Percentiles rank a stretch among this genome's conserved stretches.
These are phyloP conservation scores for Verbascum thapsus DNA, from an alignment of 257 asterid genomes.

Conservation along the genomic window DNA sequence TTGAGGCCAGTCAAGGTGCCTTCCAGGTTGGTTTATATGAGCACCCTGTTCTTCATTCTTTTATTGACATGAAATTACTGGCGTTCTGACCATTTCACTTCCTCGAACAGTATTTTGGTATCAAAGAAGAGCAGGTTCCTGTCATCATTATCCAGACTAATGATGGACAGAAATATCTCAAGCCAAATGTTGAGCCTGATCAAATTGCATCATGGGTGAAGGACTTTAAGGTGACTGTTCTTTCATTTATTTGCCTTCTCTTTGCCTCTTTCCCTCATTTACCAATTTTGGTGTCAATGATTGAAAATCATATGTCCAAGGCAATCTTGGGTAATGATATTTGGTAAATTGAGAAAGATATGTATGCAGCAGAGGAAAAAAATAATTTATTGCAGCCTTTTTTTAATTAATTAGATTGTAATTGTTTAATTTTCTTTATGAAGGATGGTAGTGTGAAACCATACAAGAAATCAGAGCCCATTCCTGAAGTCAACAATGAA, in stretches of 20 bases:
- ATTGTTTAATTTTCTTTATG: conserved; percentile 26
- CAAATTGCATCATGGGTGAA: conserved; percentile 77
- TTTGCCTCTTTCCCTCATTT: conserved; percentile 12
- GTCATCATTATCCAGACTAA: conserved; percentile 70
- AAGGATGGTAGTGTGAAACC: conserved; percentile 64
- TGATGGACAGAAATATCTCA: conserved; percentile 72
- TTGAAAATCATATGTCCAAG: conserved; percentile 12
- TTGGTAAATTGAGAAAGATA: not conserved
- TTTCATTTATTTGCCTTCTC: conserved; percentile 21
- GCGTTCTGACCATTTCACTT: conserved; percentile 25
- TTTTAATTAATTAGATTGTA: conserved; percentile 24
- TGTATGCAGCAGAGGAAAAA: not conserved
- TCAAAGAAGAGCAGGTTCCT: conserved; percentile 82
- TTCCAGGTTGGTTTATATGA: conserved; percentile 66
- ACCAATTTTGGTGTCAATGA: conserved; percentile 10
- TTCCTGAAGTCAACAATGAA: conserved; percentile 63
- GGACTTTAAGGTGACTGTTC: conserved; percentile 64
- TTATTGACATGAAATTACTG: conserved; percentile 15
- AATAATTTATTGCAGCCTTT: conserved; percentile 17
- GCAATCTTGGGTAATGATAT: conserved; percentile 9
- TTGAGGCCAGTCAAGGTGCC: conserved; percentile 88
- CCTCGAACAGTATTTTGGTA: conserved; percentile 77
- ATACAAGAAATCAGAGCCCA: conserved; percentile 69
- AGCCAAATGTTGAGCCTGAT: conserved; percentile 72
- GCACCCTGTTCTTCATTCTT: conserved; percentile 22